Base-by-base conservation (phyloP, 2,329 filamentous ascomycete species). In the Botrytis hyacinthi region DNA sequence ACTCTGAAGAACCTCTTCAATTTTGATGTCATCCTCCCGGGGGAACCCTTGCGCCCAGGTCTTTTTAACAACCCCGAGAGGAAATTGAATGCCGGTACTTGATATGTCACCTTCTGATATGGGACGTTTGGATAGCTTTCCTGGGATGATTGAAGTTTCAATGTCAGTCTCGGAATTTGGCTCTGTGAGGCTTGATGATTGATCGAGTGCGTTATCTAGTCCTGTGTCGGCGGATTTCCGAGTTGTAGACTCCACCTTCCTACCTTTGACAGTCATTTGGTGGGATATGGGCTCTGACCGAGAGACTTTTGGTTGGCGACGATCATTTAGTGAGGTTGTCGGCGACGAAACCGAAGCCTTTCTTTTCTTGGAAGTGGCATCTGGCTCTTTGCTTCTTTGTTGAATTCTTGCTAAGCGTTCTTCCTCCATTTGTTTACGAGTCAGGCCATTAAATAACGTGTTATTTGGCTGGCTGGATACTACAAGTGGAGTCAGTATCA, bases 1-100 rank as follows among this genome's bases (percentile, higher is more conserved):
- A 75, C 89, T 91, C 80, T 97, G 92, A 1, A 98, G 82, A 0
- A 98, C 88, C 81, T 98, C 94, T 78, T 97, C 93, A 59, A 98
- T 90, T 74, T 90, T 96, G 80, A 98, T 93, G 75, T 97, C 93
- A 75, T 94, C 87, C 7, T 84, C 85, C 0, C 92, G 86, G 2
- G 87, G 84, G 76, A 88, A 89, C 4, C 91, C 90, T 51, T 85
- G 85, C 0, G 89, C 90, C 89, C 92, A 95, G 0, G 96, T 98
- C 79, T 92, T 93, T 82, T 93, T 96, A 65, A 98, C 89, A 0
- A 86, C 84, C 1, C 95, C 95, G 48, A 79, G 59, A 18, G 80
- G 80, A 75, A 78, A 81, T 74, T 81, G 80, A 62, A 81, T 74
- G 44, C 78, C 79, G 16, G 73, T 61, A 4, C 60, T 63, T 29